phyloP scores from a whole-genome alignment of 352 stramenopile genomes.

The Pythium utonaiense region DNA sequence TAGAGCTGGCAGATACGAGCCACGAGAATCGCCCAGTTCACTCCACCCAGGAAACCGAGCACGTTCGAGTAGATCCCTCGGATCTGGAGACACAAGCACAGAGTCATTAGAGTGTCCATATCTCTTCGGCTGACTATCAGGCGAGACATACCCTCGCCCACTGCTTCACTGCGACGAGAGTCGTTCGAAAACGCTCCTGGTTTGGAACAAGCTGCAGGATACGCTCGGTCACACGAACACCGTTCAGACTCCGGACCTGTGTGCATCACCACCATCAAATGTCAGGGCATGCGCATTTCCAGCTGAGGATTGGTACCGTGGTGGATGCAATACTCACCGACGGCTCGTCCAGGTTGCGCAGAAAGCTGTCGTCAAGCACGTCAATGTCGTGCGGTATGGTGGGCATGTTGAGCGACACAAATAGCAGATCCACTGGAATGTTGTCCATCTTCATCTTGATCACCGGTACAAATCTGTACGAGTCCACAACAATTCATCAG shows the following conservation, averaged over 20 bases:
- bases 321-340: slow-evolving; percentile 26
- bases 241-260: slow-evolving; percentile 91
- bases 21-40: slow-evolving; percentile 99
- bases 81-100: slow-evolving; percentile 32
- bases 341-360: slow-evolving; percentile 90
- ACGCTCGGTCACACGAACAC: slow-evolving; percentile 93
- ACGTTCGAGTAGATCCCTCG: slow-evolving; percentile 99
- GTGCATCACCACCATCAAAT: too few species aligned
- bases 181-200: slow-evolving; percentile 82
- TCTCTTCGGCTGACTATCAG: slow-evolving; percentile 2
- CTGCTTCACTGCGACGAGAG: slow-evolving; percentile 90
- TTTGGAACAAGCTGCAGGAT: slow-evolving; percentile 91
- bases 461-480: slow-evolving; percentile 80
- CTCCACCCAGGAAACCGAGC: slow-evolving; percentile 96
- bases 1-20: slow-evolving; percentile 94
- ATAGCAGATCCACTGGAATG: slow-evolving; percentile 93
- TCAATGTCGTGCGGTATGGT: slow-evolving; percentile 64
- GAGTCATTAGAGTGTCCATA: neutral
- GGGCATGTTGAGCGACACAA: slow-evolving; percentile 75
- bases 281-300: too few species aligned
- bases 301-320: too few species aligned
- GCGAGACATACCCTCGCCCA: slow-evolving; percentile 70
- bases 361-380: slow-evolving; percentile 72
- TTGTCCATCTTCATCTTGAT: slow-evolving; percentile 93
- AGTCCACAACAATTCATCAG: neutral